Evolutionary conservation across 192 early-diverging fungal species (phyloP), one percentile per base, ranked within the genome.

Genomic region (Coemansia sp.): DNA sequence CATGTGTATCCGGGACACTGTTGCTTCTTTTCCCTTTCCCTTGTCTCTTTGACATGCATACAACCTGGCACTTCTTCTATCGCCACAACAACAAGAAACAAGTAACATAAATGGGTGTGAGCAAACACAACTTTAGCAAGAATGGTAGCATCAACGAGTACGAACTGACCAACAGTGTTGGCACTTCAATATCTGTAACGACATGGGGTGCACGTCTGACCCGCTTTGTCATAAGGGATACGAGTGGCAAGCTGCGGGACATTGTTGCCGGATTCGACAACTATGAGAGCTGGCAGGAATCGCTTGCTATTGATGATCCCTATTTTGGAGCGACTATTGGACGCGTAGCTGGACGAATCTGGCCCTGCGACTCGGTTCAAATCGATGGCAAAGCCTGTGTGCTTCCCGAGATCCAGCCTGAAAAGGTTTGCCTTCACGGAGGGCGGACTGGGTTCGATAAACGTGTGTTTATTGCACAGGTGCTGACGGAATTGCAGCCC

Each of bases 261-360:
- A 75, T 93, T 53, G 83, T 89, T 15, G 81, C 91, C 4, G 95
- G 95, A 1, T 95, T 90, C 60, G 82, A 84, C 38, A 83, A 71
- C 53, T 71, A 82, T 55, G 80, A 85, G 27, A 74, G 82, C 52
- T 83, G 84, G 61, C 65, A 78, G 34, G 76, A 79, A 23, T 73
- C 67, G 33, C 66, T 80, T 11, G 50, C 66, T 5, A 72, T 64
- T 15, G 66, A 85, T 42, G 85, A 88, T 31, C 87, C 88, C 15
- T 95, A 87, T 54, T 94, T 92, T 80, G 92, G 92, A 14, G 87
- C 86, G n/a, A 77, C 84, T 4, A 74, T 93, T 4, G 92, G 92
- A 52, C 83, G 91, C 6, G 83, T 80, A 10, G 93, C 90, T 14
- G 94, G 94, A 59, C 70, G 76, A 14, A 79, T 79, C 64, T 40